These are phyloP conservation scores for Trametes sp. DNA, from an alignment of 1,284 basidiomycete species.

Conservation along the genomic window DNA sequence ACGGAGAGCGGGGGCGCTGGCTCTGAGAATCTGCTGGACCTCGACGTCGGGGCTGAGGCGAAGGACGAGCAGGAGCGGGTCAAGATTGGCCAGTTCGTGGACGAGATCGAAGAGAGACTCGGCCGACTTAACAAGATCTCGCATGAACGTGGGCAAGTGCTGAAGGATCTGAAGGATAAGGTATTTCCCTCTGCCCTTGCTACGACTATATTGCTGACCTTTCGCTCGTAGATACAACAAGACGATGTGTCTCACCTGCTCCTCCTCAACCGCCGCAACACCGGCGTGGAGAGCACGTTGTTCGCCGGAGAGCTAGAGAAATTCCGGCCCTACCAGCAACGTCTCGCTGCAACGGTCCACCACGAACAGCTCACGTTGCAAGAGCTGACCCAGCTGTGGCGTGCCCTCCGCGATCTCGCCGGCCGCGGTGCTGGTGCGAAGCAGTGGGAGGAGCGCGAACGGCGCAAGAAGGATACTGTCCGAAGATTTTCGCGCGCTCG, in stretches of 20 bases:
- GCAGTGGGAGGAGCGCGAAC: slow-evolving; percentile 84
- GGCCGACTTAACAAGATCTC: slow-evolving; percentile 83
- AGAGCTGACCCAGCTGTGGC: slow-evolving; percentile 76
- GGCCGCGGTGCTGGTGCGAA: slow-evolving; percentile 75
- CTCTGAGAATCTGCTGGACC: slow-evolving; percentile 68
- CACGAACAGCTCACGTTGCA: slow-evolving; percentile 78
- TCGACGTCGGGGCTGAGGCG: slow-evolving; percentile 69
- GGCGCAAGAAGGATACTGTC: slow-evolving; percentile 76
- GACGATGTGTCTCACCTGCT: slow-evolving; percentile 98
- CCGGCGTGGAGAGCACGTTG: slow-evolving; percentile 84
- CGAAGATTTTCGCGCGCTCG: slow-evolving; percentile 77
- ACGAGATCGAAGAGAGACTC: slow-evolving; percentile 82
- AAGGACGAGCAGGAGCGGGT: slow-evolving; percentile 73
- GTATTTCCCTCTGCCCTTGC: slow-evolving; percentile 44
- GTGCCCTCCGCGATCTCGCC: slow-evolving; percentile 74
- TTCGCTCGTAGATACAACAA: slow-evolving; percentile 75
- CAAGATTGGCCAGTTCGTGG: slow-evolving; percentile 72
- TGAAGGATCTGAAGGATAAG: slow-evolving; percentile 96
- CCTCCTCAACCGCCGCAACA: slow-evolving; percentile 89
- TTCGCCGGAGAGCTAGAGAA: slow-evolving; percentile 96
- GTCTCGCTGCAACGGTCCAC: slow-evolving; percentile 78
- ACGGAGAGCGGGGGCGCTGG: slow-evolving; percentile 53
- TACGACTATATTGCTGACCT: background rate
- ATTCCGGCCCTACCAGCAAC: slow-evolving; percentile 90
- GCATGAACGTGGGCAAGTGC: slow-evolving; percentile 84